These are phyloP conservation scores for Epichloe typhina DNA, from an alignment of 2,329 filamentous ascomycete genomes.

Conservation along the genomic window DNA sequence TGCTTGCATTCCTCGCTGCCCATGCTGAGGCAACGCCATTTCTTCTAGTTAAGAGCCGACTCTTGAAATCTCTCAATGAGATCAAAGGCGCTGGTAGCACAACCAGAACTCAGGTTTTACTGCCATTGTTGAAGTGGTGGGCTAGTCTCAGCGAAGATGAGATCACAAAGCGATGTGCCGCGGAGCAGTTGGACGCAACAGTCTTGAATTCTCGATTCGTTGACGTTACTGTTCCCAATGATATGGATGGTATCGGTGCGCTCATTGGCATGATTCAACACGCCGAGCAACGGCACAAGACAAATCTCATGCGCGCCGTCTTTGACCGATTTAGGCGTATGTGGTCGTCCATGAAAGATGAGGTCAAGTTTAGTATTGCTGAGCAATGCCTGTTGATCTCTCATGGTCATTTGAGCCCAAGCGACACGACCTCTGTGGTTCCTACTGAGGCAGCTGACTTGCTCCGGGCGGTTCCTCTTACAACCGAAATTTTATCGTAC, in stretches of 20 bases:
- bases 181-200: slow-evolving; percentile 29
- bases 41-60: slow-evolving; percentile 51
- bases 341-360: slow-evolving; percentile 59
- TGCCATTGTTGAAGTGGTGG: slow-evolving; percentile 65
- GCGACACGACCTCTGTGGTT: slow-evolving; percentile 22
- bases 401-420: slow-evolving; percentile 27
- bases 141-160: slow-evolving; percentile 38
- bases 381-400: slow-evolving; percentile 50
- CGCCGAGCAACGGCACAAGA: slow-evolving; percentile 23
- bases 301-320: slow-evolving; percentile 46
- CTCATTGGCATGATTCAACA: slow-evolving; percentile 35
- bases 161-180: slow-evolving; percentile 27
- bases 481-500: slow-evolving; percentile 55
- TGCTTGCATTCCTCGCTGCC: slow-evolving; percentile 60
- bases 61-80: slow-evolving; percentile 60
- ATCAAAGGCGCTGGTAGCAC: slow-evolving; percentile 58
- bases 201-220: slow-evolving; percentile 32
- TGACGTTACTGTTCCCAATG: slow-evolving; percentile 40
- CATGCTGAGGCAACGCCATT: slow-evolving; percentile 60
- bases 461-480: slow-evolving; percentile 58
- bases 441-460: slow-evolving; percentile 56
- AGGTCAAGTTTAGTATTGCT: slow-evolving; percentile 45
- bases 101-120: slow-evolving; percentile 59
- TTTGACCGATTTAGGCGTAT: slow-evolving; percentile 58
- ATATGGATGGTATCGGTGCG: slow-evolving; percentile 36